Percentiles rank a stretch among this genome's conserved stretches.
phyloP scores from a whole-genome alignment of 208 protist genomes.

The Histomonas meleagridis region DNA sequence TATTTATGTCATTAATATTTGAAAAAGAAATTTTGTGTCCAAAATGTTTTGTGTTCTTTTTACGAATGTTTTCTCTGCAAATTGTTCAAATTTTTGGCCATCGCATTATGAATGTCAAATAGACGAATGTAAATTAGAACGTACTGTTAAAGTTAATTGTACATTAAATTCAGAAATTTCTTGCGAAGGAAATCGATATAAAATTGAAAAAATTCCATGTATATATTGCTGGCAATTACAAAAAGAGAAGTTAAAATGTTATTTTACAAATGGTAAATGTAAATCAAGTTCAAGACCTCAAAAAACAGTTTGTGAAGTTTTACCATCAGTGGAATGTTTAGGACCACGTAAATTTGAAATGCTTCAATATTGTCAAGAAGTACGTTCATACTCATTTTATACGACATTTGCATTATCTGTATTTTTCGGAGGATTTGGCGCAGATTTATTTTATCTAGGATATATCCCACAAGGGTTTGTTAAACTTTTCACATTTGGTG shows the following conservation, averaged over 20 bases:
- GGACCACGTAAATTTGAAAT: not conserved
- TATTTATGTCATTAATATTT: too few species aligned
- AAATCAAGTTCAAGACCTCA: not conserved
- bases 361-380: not conserved
- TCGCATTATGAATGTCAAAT: not conserved
- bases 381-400: not conserved
- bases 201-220: not conserved
- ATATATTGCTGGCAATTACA: not conserved
- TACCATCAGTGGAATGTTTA: not conserved
- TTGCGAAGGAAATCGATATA: not conserved
- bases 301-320: not conserved
- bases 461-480: not conserved
- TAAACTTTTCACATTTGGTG: not conserved
- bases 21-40: too few species aligned
- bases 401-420: not conserved
- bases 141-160: not conserved
- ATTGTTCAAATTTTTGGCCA: not conserved
- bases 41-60: too few species aligned
- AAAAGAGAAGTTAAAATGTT: not conserved
- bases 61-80: too few species aligned
- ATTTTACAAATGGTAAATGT: not conserved
- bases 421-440: slow-evolving; percentile 7
- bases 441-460: slow-evolving; percentile 13
- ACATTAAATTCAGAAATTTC: not conserved
- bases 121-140: not conserved